Evolutionary conservation across 805 yeast species (phyloP), one percentile per base, ranked within the genome.

Genomic region (Suhomyces faveliae): DNA sequence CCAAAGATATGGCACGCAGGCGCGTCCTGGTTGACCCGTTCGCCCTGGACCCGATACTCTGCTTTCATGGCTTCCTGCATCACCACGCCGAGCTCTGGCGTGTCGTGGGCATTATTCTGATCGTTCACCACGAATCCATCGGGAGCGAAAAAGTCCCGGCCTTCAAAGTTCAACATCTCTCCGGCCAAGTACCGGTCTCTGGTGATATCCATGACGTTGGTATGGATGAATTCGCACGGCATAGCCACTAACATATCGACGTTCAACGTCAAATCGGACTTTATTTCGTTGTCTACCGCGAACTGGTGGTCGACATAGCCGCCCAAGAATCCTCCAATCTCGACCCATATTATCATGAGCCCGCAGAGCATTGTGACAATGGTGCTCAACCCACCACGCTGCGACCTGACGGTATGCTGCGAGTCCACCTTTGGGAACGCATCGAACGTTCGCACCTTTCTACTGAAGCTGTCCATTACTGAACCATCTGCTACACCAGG

Each of bases 1-100:
- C 97, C 97, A 58, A 78, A 87, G 2, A 91, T 79, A 55, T 89
- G 89, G 66, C 97, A 91, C n/a, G 90, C 91, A 2, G 87, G 89
- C 0, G 83, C 78, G 2, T 80, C 85, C 42, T 78, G 76, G 54
- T 76, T 70, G 10, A 58, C 53, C 13, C 75, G 71, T 2, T 64
- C 49, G 3, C 83, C 82, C 17, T 62, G 52, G 2, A 64, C 51
- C 22, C 79, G 68, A 57, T 81, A 87, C 54, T 84, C 83, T 0
- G 92, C 92, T 35, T 79, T 74, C 40, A 85, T 63, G 4, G 87
- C 81, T 52, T 83, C 86, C 22, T 78, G 80, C 66, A 87, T 69
- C 24, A 87, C 78, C 47, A 77, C 82, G 50, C 84, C 89, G 48
- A 87, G 62, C 25, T 84, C 85, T 0, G 89, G 89, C 3, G 74